Evolutionary conservation across 2,329 filamentous ascomycete genomes (phyloP), one percentile per base, ranked within the genome.

Genomic region (Diaporthe humulicola): DNA sequence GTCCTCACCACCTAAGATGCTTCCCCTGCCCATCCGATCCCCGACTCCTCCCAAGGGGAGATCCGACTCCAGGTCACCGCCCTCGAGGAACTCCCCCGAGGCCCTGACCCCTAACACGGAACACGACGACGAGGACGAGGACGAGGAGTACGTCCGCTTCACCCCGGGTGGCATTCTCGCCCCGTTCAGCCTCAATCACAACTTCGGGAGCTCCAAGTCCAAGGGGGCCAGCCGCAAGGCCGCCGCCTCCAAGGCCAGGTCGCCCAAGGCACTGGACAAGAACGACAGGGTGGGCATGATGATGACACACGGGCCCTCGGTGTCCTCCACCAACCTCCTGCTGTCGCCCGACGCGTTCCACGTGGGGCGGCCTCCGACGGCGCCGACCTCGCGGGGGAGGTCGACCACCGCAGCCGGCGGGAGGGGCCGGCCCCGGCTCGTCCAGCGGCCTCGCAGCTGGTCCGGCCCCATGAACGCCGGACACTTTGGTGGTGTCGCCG

Each of bases 71-170:
- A 76, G 75, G 7, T 83, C 82, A 8, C 78, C 77, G 12, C 78
- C 78, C 4, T 80, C 81, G 17, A 84, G 84, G 4, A 85, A 86
- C 67, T 80, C 84, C 36, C 83, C 83, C 52, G 86, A 87, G 73
- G 85, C 86, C 42, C 83, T 86, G 57, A 85, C 87, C 6, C 82
- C 80, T 15, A 72, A 28, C 30, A 72, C 45, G 17, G 73, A 74
- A 15, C 36, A 54, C 30, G 60, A 67, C 22, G 83, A 88, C 8
- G 84, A 87, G 6, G 86, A 88, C 56, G 86, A 87, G 10, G 77
- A 82, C n/a, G 87, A 89, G 73, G 85, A 89, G 61, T 89, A 89
- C 78, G 84, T 90, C 73, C 87, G 85, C 78, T 61, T 74, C 60
- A 73, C 72, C 40, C 74, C 72, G 28, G 40, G 54, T 25, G 72